phyloP scores from a whole-genome alignment of 768 basidiomycete species.

The Suillus decipiens region DNA sequence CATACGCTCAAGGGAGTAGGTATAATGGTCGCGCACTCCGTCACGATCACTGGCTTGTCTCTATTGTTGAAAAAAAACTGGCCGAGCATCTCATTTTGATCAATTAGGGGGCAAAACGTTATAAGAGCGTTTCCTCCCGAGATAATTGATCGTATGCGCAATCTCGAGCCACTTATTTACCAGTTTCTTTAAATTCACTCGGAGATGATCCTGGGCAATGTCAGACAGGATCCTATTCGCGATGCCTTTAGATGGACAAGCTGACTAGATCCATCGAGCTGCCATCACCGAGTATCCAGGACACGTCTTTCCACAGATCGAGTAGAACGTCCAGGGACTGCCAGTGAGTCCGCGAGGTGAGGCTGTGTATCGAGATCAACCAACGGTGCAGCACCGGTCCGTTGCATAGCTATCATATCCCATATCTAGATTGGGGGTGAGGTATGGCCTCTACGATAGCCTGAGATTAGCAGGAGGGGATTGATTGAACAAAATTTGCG shows the following conservation, averaged over 20 bases:
- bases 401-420: background rate
- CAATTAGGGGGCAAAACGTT: background rate
- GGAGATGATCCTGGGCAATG: slow-evolving; percentile 42
- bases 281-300: slow-evolving; percentile 53
- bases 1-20: background rate
- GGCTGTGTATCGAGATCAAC: background rate
- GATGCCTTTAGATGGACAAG: slow-evolving; percentile 54
- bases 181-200: too few species aligned
- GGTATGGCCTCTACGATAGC: background rate
- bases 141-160: background rate
- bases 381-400: background rate
- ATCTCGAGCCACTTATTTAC: background rate
- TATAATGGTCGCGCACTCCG: background rate
- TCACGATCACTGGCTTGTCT: background rate
- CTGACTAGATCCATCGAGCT: slow-evolving; percentile 61
- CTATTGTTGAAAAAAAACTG: background rate
- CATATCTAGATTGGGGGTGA: background rate
- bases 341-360: background rate
- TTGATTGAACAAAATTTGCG: background rate
- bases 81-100: background rate
- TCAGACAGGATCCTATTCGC: slow-evolving; percentile 70
- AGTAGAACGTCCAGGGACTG: background rate
- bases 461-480: background rate
- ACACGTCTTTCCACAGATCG: slow-evolving; percentile 33
- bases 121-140: background rate